A percentile compares a stretch with the other conserved stretches of the same genome.
Evolutionary conservation across 495 filamentous ascomycete species (phyloP).

Genomic region (Aspergillus carlsbadensis): DNA sequence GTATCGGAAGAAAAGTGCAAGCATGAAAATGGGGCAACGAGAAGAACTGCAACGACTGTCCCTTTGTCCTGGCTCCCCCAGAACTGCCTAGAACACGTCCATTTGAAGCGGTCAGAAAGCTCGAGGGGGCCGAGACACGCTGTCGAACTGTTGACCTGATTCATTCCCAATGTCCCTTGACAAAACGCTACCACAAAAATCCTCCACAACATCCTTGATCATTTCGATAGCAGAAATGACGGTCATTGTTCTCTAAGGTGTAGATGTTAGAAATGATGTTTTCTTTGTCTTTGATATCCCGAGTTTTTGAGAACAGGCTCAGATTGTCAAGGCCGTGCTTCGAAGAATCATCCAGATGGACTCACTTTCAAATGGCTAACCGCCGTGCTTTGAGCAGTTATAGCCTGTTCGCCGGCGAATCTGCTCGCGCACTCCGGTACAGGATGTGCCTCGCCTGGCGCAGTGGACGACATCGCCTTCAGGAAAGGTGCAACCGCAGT

Average conservation of each 20-base stretch:
- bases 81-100: neutral
- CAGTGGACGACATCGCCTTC: slow-evolving; percentile 40
- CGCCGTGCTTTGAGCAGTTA: slow-evolving; percentile 40
- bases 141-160: neutral
- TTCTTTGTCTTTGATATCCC: neutral
- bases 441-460: slow-evolving; percentile 36
- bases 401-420: slow-evolving; percentile 34
- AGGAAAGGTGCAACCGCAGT: slow-evolving; percentile 40
- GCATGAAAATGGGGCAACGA: neutral
- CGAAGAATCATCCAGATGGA: neutral
- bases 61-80: neutral
- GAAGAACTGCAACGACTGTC: neutral
- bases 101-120: slow-evolving; percentile 6
- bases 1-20: neutral
- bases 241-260: neutral
- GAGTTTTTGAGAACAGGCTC: neutral
- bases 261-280: neutral
- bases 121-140: neutral
- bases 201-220: neutral
- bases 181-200: neutral
- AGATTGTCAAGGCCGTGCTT: neutral
- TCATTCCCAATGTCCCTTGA: neutral
- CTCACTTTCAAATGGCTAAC: slow-evolving; percentile 19
- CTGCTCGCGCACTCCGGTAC: slow-evolving; percentile 38
- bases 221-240: neutral